Conservation (phyloP, 2,329 filamentous ascomycete species). For the Escovopsis sp. region DNA sequence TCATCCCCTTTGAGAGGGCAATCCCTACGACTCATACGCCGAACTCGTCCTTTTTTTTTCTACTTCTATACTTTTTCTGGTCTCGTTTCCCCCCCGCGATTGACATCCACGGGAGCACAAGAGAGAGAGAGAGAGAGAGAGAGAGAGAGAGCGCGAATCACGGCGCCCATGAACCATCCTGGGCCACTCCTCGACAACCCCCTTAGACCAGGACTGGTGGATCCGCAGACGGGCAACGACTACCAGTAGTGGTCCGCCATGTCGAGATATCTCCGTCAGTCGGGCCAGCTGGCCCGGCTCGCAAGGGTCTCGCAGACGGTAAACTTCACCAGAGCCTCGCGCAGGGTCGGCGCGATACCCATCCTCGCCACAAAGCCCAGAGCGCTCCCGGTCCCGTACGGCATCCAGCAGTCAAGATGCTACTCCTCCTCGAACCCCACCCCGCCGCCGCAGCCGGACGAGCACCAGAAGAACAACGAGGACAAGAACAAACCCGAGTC, state of each 20-base stretch:
- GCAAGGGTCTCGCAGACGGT: constrained; percentile 41
- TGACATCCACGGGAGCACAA: constrained; percentile 1
- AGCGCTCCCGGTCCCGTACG: constrained; percentile 21
- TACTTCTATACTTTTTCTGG: too few relatives aligned
- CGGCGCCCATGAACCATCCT: constrained; percentile 19
- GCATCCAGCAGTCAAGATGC: constrained; percentile 17
- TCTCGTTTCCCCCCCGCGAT: too few relatives aligned
- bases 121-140: neutral
- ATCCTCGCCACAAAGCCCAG: constrained; percentile 18
- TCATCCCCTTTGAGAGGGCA: neutral
- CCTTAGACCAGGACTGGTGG: constrained; percentile 16
- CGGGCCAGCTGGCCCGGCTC: constrained; percentile 50
- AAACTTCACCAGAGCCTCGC: constrained; percentile 32
- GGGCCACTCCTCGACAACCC: constrained; percentile 9
- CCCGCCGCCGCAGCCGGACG: constrained; percentile 22
- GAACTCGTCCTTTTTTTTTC: too few relatives aligned
- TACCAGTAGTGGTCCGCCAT: constrained; percentile 27
- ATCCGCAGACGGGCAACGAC: constrained; percentile 19
- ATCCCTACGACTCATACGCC: too few relatives aligned
- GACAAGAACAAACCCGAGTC: constrained; percentile 5
- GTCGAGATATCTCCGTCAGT: constrained; percentile 52
- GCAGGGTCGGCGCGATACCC: constrained; percentile 15
- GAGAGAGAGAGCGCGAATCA: constrained; percentile 5
- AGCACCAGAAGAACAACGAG: constrained; percentile 12
- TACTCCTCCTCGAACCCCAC: constrained; percentile 23